A percentile compares a stretch with the other conserved stretches of the same genome.
Conservation (phyloP, 2,329 filamentous ascomycete species). For the Colletotrichum cordylinicola region DNA sequence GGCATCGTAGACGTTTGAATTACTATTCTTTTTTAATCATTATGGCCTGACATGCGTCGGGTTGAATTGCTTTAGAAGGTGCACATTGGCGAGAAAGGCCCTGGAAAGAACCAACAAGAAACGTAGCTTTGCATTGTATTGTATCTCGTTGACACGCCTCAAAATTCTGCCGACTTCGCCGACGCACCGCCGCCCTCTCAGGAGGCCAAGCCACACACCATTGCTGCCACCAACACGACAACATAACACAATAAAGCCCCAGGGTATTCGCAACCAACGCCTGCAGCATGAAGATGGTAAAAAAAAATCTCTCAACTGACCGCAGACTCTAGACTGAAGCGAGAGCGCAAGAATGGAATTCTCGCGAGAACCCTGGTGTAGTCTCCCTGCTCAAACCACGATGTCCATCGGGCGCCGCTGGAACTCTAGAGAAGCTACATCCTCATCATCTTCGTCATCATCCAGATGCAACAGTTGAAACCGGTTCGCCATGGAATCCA, state of each 20-base stretch:
- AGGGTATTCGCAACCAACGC: not conserved
- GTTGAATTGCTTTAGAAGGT: not conserved
- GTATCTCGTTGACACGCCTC: not conserved
- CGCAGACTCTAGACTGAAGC: not conserved
- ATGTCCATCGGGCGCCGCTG: constrained; percentile 26
- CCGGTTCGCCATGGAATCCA: constrained; percentile 57
- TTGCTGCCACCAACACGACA: not conserved
- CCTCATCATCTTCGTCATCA: constrained; percentile 40
- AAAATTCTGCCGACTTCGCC: not conserved
- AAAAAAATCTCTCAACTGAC: not conserved
- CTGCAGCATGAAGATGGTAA: not conserved
- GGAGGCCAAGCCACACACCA: not conserved
- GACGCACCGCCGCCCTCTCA: not conserved
- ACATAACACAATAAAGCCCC: not conserved
- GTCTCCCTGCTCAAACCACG: not conserved
- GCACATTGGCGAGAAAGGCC: not conserved
- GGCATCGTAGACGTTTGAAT: not conserved
- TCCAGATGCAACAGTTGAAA: constrained; percentile 66
- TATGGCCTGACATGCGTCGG: not conserved
- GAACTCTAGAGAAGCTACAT: not conserved
- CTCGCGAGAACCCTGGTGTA: not conserved
- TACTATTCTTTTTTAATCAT: not conserved
- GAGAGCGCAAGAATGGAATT: not conserved
- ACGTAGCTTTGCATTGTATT: not conserved
- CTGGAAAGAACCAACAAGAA: not conserved